phyloP scores from a whole-genome alignment of 108 stramenopile genomes.

The Cyclostephanos invisitatus region DNA sequence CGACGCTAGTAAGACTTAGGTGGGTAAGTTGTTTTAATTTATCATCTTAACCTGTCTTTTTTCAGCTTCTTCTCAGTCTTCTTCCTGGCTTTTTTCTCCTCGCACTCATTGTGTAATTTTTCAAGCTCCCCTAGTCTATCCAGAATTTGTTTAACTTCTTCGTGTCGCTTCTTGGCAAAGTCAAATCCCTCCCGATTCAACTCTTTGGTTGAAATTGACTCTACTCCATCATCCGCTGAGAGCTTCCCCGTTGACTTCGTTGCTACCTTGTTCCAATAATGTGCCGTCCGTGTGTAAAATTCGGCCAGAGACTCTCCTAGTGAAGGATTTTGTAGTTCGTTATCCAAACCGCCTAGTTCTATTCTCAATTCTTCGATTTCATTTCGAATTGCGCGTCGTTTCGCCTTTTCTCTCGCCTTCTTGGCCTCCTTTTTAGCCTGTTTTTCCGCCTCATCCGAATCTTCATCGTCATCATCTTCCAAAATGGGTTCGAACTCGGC shows the following conservation, averaged over 20 bases:
- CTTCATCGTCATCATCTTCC: constrained; percentile 52
- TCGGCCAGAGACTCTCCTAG: constrained; percentile 76
- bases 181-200: constrained; percentile 78
- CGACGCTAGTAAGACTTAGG: too few relatives aligned
- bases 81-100: constrained; percentile 45
- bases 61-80: constrained; percentile 38
- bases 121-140: constrained; percentile 65
- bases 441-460: constrained; percentile 38
- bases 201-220: constrained; percentile 64
- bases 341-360: constrained; percentile 51
- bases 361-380: constrained; percentile 71
- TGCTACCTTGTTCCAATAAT: constrained; percentile 67
- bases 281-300: constrained; percentile 80
- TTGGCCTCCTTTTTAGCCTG: constrained; percentile 51
- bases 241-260: constrained; percentile 24
- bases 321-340: constrained; percentile 62
- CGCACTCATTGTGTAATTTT: constrained; percentile 32
- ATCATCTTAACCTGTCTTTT: constrained; percentile 10
- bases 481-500: constrained; percentile 7
- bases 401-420: constrained; percentile 45
- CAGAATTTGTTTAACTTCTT: constrained; percentile 60
- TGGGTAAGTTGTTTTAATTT: not conserved
- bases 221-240: constrained; percentile 44
- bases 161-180: constrained; percentile 60
- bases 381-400: constrained; percentile 50